phyloP scores from a whole-genome alignment of 1,139 yeast genomes.

The Saccharomycopsis hybrid region DNA sequence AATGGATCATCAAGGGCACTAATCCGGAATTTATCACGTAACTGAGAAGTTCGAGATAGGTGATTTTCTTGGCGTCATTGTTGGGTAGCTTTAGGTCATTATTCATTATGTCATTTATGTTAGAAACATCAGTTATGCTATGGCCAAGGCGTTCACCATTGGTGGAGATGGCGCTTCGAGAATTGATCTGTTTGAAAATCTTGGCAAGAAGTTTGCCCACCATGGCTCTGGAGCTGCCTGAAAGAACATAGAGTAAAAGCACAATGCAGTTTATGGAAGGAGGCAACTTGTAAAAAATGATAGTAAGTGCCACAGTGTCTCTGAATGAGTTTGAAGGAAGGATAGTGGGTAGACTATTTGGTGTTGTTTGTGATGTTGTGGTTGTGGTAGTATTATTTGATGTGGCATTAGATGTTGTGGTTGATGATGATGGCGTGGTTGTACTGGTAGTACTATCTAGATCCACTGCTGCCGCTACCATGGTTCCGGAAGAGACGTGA shows the following conservation, averaged over 20 bases:
- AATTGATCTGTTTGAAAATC: constrained; percentile 2
- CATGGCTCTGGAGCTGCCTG: constrained; percentile 15
- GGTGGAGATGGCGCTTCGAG: not conserved
- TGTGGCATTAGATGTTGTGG: no score
- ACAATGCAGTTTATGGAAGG: constrained; percentile 7
- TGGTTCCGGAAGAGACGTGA: not conserved
- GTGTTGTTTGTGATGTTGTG: no score
- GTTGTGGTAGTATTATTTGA: no score
- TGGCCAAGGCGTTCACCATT: not conserved
- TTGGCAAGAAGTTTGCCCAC: constrained; percentile 11
- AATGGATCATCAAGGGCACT: constrained; percentile 11
- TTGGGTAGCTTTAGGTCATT: not conserved
- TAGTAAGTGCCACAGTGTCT: constrained; percentile 16
- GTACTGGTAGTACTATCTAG: no score
- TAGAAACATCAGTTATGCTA: not conserved
- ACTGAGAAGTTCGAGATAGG: constrained; percentile 3
- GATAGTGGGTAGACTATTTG: not conserved
- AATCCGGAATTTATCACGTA: constrained; percentile 6
- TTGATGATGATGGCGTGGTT: no score
- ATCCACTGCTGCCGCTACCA: not conserved
- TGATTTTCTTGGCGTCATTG: constrained; percentile 1
- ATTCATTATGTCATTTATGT: constrained; percentile 8
- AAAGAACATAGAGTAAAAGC: constrained; percentile 8
- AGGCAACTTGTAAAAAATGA: constrained; percentile 9
- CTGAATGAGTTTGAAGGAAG: constrained; percentile 6